Conservation (phyloP, 331 rosid species). For the Arachis monticola region DNA sequence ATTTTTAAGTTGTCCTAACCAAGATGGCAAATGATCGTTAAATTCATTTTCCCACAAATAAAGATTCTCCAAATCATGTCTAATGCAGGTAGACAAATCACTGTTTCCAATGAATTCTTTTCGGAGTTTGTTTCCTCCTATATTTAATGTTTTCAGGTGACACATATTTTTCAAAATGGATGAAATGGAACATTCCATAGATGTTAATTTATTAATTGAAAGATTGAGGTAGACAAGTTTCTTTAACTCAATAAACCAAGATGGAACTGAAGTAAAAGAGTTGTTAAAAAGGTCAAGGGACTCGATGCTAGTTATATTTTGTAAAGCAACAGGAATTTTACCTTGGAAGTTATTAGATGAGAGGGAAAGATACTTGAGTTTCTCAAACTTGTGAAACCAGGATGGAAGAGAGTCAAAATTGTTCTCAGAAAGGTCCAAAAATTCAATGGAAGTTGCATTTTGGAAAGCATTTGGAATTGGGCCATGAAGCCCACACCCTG, state of each 20-base stretch:
- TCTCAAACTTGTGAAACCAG: no score
- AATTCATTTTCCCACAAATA: constrained; percentile 23
- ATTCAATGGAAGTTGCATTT: no score
- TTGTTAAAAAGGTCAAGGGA: no score
- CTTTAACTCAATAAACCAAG: constrained; percentile 4
- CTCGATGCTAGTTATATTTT: no score
- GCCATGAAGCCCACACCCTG: no score
- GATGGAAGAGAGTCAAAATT: no score
- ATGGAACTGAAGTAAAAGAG: no score
- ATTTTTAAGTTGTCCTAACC: constrained; percentile 36
- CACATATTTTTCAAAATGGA: constrained; percentile 11
- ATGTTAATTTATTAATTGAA: neutral
- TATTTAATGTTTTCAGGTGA: neutral
- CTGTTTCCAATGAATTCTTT: neutral
- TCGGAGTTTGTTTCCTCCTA: constrained; percentile 12
- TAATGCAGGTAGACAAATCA: constrained; percentile 1
- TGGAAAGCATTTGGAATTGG: no score
- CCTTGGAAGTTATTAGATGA: no score
- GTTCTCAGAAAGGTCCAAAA: no score
- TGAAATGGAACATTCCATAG: neutral
- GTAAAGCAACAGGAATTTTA: no score
- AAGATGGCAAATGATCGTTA: constrained; percentile 29
- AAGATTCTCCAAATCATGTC: constrained; percentile 7
- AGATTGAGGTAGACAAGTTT: constrained; percentile 15
- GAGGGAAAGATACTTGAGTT: no score